Percentiles rank a stretch among this genome's conserved stretches.
phyloP scores from a whole-genome alignment of 2,329 filamentous ascomycete genomes.

The Stagonosporopsis tanaceti region DNA sequence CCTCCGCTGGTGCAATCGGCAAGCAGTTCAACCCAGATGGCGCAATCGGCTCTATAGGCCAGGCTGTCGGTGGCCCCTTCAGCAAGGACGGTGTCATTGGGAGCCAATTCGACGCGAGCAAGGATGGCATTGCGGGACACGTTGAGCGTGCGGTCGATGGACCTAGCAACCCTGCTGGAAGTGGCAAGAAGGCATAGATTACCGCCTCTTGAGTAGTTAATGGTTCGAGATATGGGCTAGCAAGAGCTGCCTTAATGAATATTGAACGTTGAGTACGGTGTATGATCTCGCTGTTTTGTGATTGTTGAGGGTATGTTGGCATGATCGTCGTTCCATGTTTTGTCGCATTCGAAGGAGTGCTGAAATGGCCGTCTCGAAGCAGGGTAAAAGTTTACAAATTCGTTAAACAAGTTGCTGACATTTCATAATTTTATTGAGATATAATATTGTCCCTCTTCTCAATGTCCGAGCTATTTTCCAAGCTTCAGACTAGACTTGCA shows the following conservation, averaged over 20 bases:
- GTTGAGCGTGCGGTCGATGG: conserved; percentile 59
- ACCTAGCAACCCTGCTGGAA: conserved; percentile 49
- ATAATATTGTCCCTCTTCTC: neutral
- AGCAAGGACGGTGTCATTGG: conserved; percentile 62
- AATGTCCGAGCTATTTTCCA: neutral
- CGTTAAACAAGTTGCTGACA: too few relatives aligned
- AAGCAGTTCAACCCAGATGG: conserved; percentile 63
- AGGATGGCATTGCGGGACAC: conserved; percentile 62
- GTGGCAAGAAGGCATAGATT: conserved; percentile 28
- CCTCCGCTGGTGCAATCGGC: conserved; percentile 60
- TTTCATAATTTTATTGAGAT: too few relatives aligned
- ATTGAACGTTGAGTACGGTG: neutral
- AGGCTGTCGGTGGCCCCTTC: conserved; percentile 57
- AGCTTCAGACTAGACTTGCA: neutral
- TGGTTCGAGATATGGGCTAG: conserved; percentile 1
- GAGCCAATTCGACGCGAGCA: conserved; percentile 62
- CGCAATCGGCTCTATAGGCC: conserved; percentile 59
- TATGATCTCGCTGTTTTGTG: neutral
- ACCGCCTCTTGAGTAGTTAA: neutral
- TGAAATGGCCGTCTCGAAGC: too few relatives aligned
- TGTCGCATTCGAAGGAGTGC: too few relatives aligned
- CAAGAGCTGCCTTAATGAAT: conserved; percentile 10
- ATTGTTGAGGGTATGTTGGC: too few relatives aligned
- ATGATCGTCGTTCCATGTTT: too few relatives aligned
- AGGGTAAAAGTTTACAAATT: too few relatives aligned